Evolutionary conservation across 2,329 filamentous ascomycete species (phyloP).

Genomic region (Ascochyta koolunga): DNA sequence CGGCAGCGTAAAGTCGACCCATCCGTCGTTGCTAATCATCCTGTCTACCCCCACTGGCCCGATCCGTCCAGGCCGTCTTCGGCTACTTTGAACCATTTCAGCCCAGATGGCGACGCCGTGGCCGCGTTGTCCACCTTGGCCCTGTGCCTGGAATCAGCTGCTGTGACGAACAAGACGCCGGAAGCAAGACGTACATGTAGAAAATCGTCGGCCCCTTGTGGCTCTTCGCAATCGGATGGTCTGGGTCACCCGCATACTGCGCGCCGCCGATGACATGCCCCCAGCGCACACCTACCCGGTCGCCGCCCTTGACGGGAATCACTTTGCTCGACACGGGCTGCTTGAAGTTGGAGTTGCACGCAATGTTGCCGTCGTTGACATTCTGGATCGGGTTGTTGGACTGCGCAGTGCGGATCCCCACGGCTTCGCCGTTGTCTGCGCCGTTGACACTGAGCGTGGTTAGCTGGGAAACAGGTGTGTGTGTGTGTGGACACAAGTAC

Average conservation of each 20-base stretch:
- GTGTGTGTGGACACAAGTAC: slow-evolving; percentile 1
- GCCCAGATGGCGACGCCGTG: slow-evolving; percentile 43
- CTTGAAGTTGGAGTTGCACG: slow-evolving; percentile 54
- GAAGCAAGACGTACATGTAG: no score
- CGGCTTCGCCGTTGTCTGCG: slow-evolving; percentile 57
- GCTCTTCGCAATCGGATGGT: slow-evolving; percentile 57
- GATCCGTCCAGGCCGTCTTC: slow-evolving; percentile 50
- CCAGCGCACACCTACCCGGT: slow-evolving; percentile 60
- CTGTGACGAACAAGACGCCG: no score
- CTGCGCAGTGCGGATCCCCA: slow-evolving; percentile 57
- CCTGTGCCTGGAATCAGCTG: no score
- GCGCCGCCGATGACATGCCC: slow-evolving; percentile 62
- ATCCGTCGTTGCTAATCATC: slow-evolving; percentile 55
- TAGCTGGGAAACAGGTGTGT: neutral
- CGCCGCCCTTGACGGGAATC: slow-evolving; percentile 58
- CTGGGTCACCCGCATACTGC: slow-evolving; percentile 53
- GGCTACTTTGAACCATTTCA: slow-evolving; percentile 52
- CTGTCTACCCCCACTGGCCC: slow-evolving; percentile 58
- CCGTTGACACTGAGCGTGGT: slow-evolving; percentile 26
- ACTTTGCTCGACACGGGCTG: slow-evolving; percentile 47
- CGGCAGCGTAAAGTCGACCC: slow-evolving; percentile 51
- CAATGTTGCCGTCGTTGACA: slow-evolving; percentile 54
- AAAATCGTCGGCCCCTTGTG: slow-evolving; percentile 55
- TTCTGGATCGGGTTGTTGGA: slow-evolving; percentile 59
- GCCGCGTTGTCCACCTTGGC: slow-evolving; percentile 52